phyloP scores from a whole-genome alignment of 306 rosid species.

The Crotalaria pallida region DNA sequence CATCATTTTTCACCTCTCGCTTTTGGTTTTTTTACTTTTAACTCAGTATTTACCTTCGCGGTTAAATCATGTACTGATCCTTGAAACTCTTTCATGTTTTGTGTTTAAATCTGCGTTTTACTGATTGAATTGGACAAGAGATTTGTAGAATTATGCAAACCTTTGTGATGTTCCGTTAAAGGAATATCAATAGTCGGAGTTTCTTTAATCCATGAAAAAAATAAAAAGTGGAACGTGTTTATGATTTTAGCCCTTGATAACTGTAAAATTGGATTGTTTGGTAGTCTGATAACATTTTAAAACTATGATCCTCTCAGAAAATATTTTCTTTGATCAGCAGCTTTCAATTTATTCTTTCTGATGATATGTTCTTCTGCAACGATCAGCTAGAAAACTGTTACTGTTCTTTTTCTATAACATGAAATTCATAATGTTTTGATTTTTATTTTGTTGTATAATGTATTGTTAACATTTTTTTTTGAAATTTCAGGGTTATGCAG shows the following conservation, averaged over 20 bases:
- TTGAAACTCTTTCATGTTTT: background rate
- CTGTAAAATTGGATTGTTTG: background rate
- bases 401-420: no score
- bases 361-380: no score
- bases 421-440: no score
- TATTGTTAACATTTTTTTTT: no score
- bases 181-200: background rate
- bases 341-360: no score
- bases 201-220: no score
- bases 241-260: background rate
- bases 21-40: background rate
- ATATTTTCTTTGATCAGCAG: background rate
- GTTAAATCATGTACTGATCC: constrained; percentile 17
- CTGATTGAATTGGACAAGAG: background rate
- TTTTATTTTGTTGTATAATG: no score
- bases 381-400: no score
- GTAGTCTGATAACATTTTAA: background rate
- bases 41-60: background rate
- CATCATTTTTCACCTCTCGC: background rate
- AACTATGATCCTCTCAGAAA: background rate
- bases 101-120: background rate
- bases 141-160: background rate
- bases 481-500: no score
- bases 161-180: no score
- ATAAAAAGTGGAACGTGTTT: background rate